These are phyloP conservation scores for Geoglossum cookeanum DNA, from an alignment of 2,329 filamentous ascomycete genomes.

Conservation along the genomic window DNA sequence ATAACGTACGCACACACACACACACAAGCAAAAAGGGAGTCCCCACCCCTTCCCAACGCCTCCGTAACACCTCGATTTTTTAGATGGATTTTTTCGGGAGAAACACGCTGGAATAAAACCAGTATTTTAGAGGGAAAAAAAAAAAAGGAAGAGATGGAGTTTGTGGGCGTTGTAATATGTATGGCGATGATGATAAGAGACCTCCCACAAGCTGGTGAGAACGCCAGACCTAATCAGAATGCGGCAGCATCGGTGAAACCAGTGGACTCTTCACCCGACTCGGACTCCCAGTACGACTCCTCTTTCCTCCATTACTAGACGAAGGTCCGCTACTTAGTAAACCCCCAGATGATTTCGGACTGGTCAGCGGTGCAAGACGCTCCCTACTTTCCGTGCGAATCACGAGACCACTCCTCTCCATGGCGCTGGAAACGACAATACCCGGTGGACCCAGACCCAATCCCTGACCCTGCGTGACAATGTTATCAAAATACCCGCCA, in stretches of 20 bases:
- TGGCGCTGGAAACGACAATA: slow-evolving; percentile 19
- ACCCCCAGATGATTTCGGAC: slow-evolving; percentile 18
- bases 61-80: too few relatives aligned
- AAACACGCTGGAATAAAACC: too few relatives aligned
- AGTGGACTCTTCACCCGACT: slow-evolving; percentile 22
- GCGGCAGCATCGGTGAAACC: neutral
- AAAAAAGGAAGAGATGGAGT: too few relatives aligned
- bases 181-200: too few relatives aligned
- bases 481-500: slow-evolving; percentile 11
- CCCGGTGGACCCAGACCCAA: slow-evolving; percentile 10
- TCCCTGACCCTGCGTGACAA: slow-evolving; percentile 12
- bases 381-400: slow-evolving; percentile 77
- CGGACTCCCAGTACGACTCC: slow-evolving; percentile 28
- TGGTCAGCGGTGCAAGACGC: slow-evolving; percentile 33
- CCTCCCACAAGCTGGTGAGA: too few relatives aligned
- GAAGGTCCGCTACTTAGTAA: slow-evolving; percentile 25
- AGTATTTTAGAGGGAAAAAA: too few relatives aligned
- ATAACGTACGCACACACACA: too few relatives aligned
- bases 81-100: too few relatives aligned
- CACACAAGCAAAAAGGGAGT: too few relatives aligned
- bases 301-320: slow-evolving; percentile 5
- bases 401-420: slow-evolving; percentile 51
- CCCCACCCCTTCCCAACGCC: too few relatives aligned
- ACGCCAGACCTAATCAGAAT: neutral
- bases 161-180: too few relatives aligned